Conservation (phyloP, 345 rosid species). For the Triadica sebifera region DNA sequence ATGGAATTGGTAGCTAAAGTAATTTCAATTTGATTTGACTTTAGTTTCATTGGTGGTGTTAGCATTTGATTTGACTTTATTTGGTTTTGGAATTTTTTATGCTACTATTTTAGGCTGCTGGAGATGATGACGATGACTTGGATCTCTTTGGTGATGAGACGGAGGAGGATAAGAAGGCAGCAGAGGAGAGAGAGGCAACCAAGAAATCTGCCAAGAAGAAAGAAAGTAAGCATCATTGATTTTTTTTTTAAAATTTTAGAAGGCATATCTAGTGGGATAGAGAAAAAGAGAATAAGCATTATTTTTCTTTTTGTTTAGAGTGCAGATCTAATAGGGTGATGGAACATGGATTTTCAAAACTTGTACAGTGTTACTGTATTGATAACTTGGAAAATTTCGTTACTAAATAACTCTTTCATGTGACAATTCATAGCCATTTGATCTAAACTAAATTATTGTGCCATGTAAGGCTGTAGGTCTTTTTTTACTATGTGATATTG, state of each 20-base stretch:
- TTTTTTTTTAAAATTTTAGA: too few species aligned
- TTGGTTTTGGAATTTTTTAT: neutral
- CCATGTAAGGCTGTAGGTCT: neutral
- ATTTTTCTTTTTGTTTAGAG: neutral
- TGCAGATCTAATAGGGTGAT: neutral
- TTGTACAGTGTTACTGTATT: neutral
- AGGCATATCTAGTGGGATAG: neutral
- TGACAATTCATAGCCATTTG: neutral
- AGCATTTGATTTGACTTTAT: neutral
- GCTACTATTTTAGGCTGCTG: conserved; percentile 36
- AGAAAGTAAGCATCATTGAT: conserved; percentile 47
- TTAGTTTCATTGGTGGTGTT: neutral
- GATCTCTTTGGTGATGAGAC: conserved; percentile 98
- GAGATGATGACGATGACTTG: conserved; percentile 76
- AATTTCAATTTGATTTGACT: neutral
- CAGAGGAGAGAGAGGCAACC: conserved; percentile 81
- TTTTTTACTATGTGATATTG: neutral
- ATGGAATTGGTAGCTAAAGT: neutral
- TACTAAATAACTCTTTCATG: neutral
- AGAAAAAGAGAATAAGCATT: neutral
- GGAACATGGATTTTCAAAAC: neutral
- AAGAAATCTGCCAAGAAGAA: conserved; percentile 70
- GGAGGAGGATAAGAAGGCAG: conserved; percentile 91
- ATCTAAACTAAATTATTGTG: neutral
- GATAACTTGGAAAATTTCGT: neutral